Evolutionary conservation across 106 monocot species (phyloP), one percentile per base, ranked within the genome.

Genomic region (Acanthochlamys bracteata): DNA sequence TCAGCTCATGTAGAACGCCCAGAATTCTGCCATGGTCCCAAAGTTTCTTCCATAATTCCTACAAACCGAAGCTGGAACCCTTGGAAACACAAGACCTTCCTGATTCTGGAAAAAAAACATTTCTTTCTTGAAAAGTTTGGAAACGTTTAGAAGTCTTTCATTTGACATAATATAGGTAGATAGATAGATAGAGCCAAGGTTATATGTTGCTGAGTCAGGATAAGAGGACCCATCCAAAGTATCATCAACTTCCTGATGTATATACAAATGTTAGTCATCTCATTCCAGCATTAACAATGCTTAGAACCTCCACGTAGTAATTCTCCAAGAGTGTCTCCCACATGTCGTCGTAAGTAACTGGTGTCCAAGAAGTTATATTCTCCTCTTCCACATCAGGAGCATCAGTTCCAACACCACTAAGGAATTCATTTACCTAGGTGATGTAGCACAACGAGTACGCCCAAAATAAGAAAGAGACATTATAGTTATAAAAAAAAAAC

Each of bases 371-470:
- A 23, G 74, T 79, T 20, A 81, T 75, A 63, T 88, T 84, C 76
- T 94, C 93, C 60, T 95, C 95, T 64, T 96, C 95, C 25, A 88
- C 85, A 68, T 98, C 96, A 53, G 96, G 96, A 55, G 96, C 91
- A 79, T 91, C 91, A 57, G 83, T 98, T 76, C 96, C 91, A 69
- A 88, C 87, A 77, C 96, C 96, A 79, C 91, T 74, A 74, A 98
- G 96, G 73, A 88, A 98, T 64, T 98, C 96, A 77, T 98, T 98
- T 46, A 98, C 96, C 96, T 98, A 66, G 23, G 71, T 53, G 47
- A 73, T 26, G 51, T 25, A 42, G 55, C 33, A 33, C 4, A 33
- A 33, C 33, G 4, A 33, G 33, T 1, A 33, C 1, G 6, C 33
- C 33, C 33, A 33, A 33, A 33, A 33, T 33, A 33, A 33, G 33